Evolutionary conservation across 441 rosid species (phyloP).

Genomic region (Croton setiger): DNA sequence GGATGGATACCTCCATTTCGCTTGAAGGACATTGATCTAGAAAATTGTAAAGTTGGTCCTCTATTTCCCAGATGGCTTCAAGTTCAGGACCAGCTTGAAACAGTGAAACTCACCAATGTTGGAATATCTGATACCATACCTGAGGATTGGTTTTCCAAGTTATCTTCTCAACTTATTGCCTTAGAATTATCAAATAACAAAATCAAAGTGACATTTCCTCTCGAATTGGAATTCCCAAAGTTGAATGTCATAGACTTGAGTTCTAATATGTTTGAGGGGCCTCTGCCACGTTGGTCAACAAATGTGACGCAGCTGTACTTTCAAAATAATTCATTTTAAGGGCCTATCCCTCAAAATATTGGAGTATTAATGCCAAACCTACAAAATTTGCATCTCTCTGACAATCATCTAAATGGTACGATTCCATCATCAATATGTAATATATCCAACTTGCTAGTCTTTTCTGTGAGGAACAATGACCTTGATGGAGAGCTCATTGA

Average conservation of each 20-base stretch:
- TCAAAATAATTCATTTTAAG: conserved; percentile 47
- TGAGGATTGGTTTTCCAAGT: conserved; percentile 27
- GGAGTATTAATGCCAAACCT: conserved; percentile 52
- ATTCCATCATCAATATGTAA: conserved; percentile 46
- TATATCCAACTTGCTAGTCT: conserved; percentile 27
- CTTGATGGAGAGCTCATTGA: conserved; percentile 44
- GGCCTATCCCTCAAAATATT: conserved; percentile 42
- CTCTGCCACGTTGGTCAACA: conserved; percentile 28
- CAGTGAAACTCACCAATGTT: conserved; percentile 12
- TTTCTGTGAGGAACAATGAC: conserved; percentile 43
- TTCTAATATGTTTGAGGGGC: conserved; percentile 29
- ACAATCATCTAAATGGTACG: conserved; percentile 40
- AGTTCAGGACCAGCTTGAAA: conserved; percentile 20
- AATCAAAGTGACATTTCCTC: conserved; percentile 14
- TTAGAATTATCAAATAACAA: conserved; percentile 20
- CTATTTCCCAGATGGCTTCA: conserved; percentile 28
- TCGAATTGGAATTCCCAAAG: conserved; percentile 6
- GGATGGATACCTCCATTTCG: conserved; percentile 30
- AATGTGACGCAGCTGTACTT: conserved; percentile 28
- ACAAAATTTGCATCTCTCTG: conserved; percentile 31
- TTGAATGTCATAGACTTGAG: conserved; percentile 16
- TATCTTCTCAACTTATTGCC: conserved; percentile 2
- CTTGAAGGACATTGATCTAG: conserved; percentile 6
- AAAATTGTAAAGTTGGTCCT: conserved; percentile 25
- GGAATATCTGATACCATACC: conserved; percentile 29